Conservation (phyloP, 2,329 filamentous ascomycete species). For the Coleophoma eucalyptorum region DNA sequence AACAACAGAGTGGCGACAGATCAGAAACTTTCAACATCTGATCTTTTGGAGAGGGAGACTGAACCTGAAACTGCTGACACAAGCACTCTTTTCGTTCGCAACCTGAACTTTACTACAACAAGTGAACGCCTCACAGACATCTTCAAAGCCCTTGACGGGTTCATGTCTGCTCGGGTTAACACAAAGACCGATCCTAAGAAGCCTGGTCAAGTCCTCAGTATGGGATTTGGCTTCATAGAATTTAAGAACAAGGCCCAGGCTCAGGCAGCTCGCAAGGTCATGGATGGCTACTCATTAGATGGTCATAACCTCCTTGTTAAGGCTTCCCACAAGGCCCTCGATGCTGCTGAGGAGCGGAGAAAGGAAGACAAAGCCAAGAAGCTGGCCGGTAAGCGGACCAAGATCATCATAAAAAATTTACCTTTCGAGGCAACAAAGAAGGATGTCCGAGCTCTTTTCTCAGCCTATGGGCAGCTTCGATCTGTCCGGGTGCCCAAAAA, state of each 20-base stretch:
- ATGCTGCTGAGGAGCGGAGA: conserved; percentile 82
- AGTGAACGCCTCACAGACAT: conserved; percentile 70
- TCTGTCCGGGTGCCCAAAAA: conserved; percentile 94
- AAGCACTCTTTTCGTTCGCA: conserved; percentile 87
- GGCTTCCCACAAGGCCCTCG: conserved; percentile 79
- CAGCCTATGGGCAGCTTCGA: conserved; percentile 86
- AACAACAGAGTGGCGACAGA: conserved; percentile 23
- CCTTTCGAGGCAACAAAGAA: conserved; percentile 95
- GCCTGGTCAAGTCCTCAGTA: conserved; percentile 81
- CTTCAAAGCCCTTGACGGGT: conserved; percentile 81
- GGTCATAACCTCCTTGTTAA: conserved; percentile 82
- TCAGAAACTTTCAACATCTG: conserved; percentile 63
- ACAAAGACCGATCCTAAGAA: conserved; percentile 92
- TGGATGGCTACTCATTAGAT: conserved; percentile 87
- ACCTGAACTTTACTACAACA: conserved; percentile 88
- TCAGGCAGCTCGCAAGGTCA: conserved; percentile 73
- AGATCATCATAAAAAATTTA: conserved; percentile 97
- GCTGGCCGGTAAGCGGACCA: conserved; percentile 70
- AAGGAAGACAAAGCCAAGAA: conserved; percentile 83
- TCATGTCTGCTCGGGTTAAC: conserved; percentile 85
- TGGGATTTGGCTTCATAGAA: conserved; percentile 96
- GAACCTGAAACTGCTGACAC: conserved; percentile 55
- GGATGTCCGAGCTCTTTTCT: conserved; percentile 81
- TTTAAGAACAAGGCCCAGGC: conserved; percentile 78
- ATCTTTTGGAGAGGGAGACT: conserved; percentile 59